A percentile compares a stretch with the other conserved stretches of the same genome.
phyloP scores from a whole-genome alignment of 768 basidiomycete species.

The Auricularia heimuer region DNA sequence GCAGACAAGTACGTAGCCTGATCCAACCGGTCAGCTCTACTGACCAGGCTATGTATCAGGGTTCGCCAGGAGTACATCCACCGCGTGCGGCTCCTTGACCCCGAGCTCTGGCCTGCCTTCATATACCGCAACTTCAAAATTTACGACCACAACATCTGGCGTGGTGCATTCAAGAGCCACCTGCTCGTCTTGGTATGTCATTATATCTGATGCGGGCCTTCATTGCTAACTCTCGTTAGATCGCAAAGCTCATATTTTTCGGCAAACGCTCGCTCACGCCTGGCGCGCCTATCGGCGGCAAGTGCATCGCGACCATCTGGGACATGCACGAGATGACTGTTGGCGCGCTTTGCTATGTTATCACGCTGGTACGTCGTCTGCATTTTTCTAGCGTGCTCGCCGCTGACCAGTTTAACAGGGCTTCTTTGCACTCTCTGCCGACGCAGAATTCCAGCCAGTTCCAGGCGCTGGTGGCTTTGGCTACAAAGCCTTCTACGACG shows the following conservation, averaged over 20 bases:
- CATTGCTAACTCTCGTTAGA: not conserved
- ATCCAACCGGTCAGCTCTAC: not conserved
- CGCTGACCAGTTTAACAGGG: not conserved
- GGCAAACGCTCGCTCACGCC: not conserved
- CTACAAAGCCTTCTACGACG: not conserved
- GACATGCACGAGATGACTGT: not conserved
- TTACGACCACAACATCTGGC: not conserved
- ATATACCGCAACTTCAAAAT: not conserved
- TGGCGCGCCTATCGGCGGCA: not conserved
- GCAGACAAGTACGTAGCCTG: not conserved
- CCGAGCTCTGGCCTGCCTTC: not conserved
- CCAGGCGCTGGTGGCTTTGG: not conserved
- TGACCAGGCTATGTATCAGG: not conserved
- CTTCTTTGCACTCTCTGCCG: not conserved
- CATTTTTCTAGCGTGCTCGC: not conserved
- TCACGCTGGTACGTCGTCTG: not conserved
- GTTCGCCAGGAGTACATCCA: not conserved
- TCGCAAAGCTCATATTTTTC: not conserved
- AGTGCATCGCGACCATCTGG: not conserved
- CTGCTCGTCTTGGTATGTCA: not conserved
- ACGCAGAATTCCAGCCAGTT: not conserved
- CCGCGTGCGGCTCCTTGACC: not conserved
- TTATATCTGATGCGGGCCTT: too few species aligned
- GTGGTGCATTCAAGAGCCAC: not conserved
- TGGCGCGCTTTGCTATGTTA: not conserved